phyloP scores from a whole-genome alignment of 768 basidiomycete genomes.

The Boletus rubescentipes region DNA sequence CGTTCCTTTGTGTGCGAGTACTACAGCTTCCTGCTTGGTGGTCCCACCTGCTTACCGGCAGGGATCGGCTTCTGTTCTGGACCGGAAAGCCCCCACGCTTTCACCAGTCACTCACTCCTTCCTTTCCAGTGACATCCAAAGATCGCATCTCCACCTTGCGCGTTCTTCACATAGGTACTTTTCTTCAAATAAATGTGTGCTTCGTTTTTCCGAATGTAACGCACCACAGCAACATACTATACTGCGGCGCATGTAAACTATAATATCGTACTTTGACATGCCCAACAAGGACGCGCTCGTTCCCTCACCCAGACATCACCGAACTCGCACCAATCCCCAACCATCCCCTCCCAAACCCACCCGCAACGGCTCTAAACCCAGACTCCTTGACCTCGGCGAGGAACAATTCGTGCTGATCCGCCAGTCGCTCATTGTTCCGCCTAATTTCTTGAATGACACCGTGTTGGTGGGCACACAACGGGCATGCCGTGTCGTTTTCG shows the following conservation, averaged over 20 bases:
- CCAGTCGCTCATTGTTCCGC: slow-evolving; percentile 79
- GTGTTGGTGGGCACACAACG: slow-evolving; percentile 83
- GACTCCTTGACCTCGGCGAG: slow-evolving; percentile 68
- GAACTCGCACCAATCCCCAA: slow-evolving; percentile 29
- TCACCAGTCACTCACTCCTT: no score
- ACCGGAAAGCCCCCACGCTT: no score
- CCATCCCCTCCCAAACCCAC: slow-evolving; percentile 67
- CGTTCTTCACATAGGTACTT: no score
- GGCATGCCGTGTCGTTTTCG: slow-evolving; percentile 89
- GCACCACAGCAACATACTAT: neutral
- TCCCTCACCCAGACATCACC: neutral
- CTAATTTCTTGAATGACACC: slow-evolving; percentile 88
- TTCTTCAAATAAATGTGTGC: no score
- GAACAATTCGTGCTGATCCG: slow-evolving; percentile 81
- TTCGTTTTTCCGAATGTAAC: no score
- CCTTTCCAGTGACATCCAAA: no score
- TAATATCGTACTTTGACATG: neutral
- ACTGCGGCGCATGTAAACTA: neutral
- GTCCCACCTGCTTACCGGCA: no score
- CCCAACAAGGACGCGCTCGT: neutral
- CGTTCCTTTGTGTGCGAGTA: no score
- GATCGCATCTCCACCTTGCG: no score
- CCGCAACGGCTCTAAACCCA: slow-evolving; percentile 70
- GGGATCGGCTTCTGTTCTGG: no score
- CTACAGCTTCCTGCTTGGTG: no score